Evolutionary conservation across 257 asterid genomes (phyloP).

Genomic region (Orobanche coerulescens): DNA sequence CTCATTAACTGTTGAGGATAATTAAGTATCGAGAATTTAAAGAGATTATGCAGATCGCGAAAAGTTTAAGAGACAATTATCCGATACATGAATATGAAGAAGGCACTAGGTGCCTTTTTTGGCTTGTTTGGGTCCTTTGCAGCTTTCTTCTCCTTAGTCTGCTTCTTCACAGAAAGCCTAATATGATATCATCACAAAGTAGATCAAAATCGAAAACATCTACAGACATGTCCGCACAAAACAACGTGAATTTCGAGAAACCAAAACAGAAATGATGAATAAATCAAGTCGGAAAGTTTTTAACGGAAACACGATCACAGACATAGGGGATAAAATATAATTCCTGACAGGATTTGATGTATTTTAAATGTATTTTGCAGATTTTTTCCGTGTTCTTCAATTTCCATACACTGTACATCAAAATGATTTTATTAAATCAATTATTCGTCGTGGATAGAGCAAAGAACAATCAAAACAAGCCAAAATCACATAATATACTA

Average conservation of each 20-base stretch:
- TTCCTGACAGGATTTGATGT: background rate
- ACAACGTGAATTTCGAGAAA: background rate
- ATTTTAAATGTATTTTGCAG: background rate
- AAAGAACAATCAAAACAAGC: background rate
- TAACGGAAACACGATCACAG: too few relatives aligned
- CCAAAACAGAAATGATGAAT: background rate
- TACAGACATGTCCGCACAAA: background rate
- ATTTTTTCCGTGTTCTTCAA: too few relatives aligned
- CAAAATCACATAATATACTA: background rate
- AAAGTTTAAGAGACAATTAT: background rate
- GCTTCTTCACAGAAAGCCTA: slow-evolving; percentile 47
- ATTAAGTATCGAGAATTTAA: background rate
- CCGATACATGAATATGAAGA: slow-evolving; percentile 50
- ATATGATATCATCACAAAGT: background rate
- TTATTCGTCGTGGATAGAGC: too few relatives aligned
- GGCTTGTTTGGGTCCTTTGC: slow-evolving; percentile 66
- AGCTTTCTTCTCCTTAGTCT: slow-evolving; percentile 30
- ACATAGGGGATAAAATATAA: background rate
- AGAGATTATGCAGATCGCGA: background rate
- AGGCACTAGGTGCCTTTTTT: slow-evolving; percentile 54
- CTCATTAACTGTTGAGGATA: background rate
- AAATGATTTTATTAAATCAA: background rate
- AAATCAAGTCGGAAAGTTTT: background rate
- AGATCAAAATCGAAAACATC: background rate
- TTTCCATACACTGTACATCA: background rate